phyloP scores from a whole-genome alignment of 352 stramenopile genomes.

The Pythium scleroteichum region DNA sequence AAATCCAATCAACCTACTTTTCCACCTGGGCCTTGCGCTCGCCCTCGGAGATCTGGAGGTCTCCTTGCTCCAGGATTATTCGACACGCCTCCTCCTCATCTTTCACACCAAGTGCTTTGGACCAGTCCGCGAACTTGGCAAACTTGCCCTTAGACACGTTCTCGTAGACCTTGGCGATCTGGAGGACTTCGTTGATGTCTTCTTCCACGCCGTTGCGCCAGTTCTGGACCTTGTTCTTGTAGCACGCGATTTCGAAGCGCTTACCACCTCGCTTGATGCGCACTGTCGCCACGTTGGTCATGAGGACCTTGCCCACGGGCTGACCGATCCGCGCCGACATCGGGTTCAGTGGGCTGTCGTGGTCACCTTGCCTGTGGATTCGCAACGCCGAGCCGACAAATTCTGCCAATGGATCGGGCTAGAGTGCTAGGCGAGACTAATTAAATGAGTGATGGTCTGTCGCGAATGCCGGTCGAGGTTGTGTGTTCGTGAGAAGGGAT shows the following conservation, averaged over 20 bases:
- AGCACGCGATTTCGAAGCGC: slow-evolving; percentile 99
- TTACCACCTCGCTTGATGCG: slow-evolving; percentile 94
- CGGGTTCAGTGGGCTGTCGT: neutral
- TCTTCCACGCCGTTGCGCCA: slow-evolving; percentile 98
- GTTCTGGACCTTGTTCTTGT: slow-evolving; percentile 99
- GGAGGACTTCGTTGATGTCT: slow-evolving; percentile 97
- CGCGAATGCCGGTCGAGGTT: too few species aligned
- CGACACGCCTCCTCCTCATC: slow-evolving; percentile 92
- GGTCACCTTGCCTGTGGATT: neutral
- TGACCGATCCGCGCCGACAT: slow-evolving; percentile 59
- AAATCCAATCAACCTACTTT: slow-evolving; percentile 64
- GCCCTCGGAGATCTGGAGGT: slow-evolving; percentile 96
- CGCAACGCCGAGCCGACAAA: too few species aligned
- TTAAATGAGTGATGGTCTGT: too few species aligned
- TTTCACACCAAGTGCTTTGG: slow-evolving; percentile 92
- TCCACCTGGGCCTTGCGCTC: slow-evolving; percentile 93
- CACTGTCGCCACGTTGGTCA: slow-evolving; percentile 98
- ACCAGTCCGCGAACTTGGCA: slow-evolving; percentile 93
- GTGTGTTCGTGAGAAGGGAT: too few species aligned
- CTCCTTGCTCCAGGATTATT: slow-evolving; percentile 95
- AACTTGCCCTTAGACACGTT: slow-evolving; percentile 98
- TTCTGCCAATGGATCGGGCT: too few species aligned
- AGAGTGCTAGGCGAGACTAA: too few species aligned
- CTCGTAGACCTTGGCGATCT: slow-evolving; percentile 97
- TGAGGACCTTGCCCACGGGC: slow-evolving; percentile 82